phyloP scores from a whole-genome alignment of 78 protist species.

The Bigelowiella natans region DNA sequence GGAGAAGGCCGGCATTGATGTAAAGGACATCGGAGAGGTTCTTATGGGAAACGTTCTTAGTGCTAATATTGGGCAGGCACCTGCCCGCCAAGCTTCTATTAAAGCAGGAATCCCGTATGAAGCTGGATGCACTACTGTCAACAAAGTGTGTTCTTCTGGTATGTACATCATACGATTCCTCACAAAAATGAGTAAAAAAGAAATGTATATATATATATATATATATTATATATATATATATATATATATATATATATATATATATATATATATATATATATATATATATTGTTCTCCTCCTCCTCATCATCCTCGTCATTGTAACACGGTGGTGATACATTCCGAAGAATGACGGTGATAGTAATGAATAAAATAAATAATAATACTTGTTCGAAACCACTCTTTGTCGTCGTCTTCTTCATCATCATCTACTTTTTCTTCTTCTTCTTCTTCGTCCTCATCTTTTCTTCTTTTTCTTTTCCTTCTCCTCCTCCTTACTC shows the following conservation, averaged over 20 bases:
- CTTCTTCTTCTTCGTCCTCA: no score
- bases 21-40: slow-evolving; percentile 48
- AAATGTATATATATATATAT: background rate
- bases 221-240: background rate
- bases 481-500: no score
- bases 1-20: background rate
- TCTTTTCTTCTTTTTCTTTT: no score
- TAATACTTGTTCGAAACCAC: background rate
- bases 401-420: no score
- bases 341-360: background rate
- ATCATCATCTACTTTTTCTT: no score
- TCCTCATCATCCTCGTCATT: background rate
- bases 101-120: slow-evolving; percentile 50
- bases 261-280: background rate
- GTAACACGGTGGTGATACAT: background rate
- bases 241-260: background rate
- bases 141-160: slow-evolving; percentile 39
- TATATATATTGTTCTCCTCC: background rate
- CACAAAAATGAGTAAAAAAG: no score
- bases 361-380: background rate
- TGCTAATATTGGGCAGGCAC: slow-evolving; percentile 67
- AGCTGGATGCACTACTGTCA: slow-evolving; percentile 46
- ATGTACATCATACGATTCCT: no score
- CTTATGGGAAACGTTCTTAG: slow-evolving; percentile 75
- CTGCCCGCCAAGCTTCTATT: slow-evolving; percentile 70